Evolutionary conservation across 768 basidiomycete genomes (phyloP).

Genomic region (Candolleomyces efflorescens): DNA sequence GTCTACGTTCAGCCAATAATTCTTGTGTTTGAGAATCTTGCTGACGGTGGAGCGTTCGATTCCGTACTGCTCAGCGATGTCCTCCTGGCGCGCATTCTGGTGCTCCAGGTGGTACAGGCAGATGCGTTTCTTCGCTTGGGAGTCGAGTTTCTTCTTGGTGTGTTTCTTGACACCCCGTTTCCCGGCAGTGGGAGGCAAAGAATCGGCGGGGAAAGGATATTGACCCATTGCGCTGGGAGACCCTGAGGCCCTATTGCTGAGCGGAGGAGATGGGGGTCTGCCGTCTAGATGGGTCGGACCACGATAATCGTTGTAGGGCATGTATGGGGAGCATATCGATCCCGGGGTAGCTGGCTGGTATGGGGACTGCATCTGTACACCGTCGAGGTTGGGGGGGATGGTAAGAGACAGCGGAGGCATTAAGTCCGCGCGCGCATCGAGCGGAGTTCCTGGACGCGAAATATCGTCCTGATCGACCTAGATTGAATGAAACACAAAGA

Average conservation of each 20-base stretch:
- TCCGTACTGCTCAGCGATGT: constrained; percentile 70
- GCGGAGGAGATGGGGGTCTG: constrained; percentile 58
- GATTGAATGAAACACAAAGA: background rate
- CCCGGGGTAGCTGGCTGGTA: constrained; percentile 44
- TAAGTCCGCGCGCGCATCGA: background rate
- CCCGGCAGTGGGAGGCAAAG: constrained; percentile 21
- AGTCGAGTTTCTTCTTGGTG: constrained; percentile 70
- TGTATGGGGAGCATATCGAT: constrained; percentile 43
- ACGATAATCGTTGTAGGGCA: constrained; percentile 35
- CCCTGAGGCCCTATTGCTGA: constrained; percentile 53
- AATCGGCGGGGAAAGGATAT: constrained; percentile 10
- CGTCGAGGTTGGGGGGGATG: constrained; percentile 12
- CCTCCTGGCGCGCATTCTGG: constrained; percentile 74
- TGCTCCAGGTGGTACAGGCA: constrained; percentile 62
- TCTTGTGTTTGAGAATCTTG: constrained; percentile 84
- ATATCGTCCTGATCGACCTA: background rate
- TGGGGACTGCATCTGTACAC: constrained; percentile 25
- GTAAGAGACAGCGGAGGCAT: background rate
- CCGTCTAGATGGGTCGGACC: constrained; percentile 27
- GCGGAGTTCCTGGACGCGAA: background rate
- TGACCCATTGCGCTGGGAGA: constrained; percentile 29
- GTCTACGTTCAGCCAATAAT: constrained; percentile 72
- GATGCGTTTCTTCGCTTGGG: constrained; percentile 70
- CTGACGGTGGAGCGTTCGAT: constrained; percentile 93
- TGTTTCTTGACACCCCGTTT: constrained; percentile 35